Percentiles rank a stretch among this genome's conserved stretches.
These are phyloP conservation scores for Trichoderma atrobrunneum DNA, from an alignment of 2,329 filamentous ascomycete species.

Conservation along the genomic window DNA sequence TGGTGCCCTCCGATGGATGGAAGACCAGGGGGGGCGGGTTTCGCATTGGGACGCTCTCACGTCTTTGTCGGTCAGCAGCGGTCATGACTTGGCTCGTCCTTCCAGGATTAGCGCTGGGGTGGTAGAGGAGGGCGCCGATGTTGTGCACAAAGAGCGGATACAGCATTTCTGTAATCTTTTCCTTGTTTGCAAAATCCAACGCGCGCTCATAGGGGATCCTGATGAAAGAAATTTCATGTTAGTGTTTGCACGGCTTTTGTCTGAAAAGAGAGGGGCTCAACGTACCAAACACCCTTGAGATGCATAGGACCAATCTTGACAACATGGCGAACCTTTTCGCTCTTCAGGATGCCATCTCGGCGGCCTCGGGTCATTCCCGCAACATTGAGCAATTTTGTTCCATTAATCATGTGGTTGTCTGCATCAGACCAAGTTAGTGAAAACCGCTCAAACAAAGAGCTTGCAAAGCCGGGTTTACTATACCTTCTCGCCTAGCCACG, in stretches of 20 bases:
- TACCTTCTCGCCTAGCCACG: constrained; percentile 89
- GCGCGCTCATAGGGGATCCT: constrained; percentile 98
- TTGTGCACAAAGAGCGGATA: constrained; percentile 98
- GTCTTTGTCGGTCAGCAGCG: constrained; percentile 73
- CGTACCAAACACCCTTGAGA: constrained; percentile 93
- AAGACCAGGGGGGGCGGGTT: constrained; percentile 52
- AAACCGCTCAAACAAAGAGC: not conserved
- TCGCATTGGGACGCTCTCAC: constrained; percentile 65
- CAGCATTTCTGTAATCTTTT: constrained; percentile 93
- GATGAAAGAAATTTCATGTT: constrained; percentile 28
- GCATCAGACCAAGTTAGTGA: not conserved
- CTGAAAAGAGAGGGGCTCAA: constrained; percentile 23
- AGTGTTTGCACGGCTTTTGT: constrained; percentile 13
- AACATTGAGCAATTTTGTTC: constrained; percentile 93
- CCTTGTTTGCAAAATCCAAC: constrained; percentile 98
- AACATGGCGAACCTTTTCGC: constrained; percentile 93
- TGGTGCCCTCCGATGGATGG: constrained; percentile 67
- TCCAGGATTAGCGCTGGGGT: constrained; percentile 76
- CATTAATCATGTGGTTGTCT: constrained; percentile 99
- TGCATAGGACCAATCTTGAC: constrained; percentile 99
- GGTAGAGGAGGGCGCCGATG: constrained; percentile 89
- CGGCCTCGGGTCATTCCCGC: constrained; percentile 97
- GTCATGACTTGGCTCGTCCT: constrained; percentile 84
- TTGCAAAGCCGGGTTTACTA: constrained; percentile 6
- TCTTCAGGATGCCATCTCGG: constrained; percentile 94